Base-by-base conservation (phyloP, 2,329 filamentous ascomycete genomes). In the Teratosphaeriaceae sp. region DNA sequence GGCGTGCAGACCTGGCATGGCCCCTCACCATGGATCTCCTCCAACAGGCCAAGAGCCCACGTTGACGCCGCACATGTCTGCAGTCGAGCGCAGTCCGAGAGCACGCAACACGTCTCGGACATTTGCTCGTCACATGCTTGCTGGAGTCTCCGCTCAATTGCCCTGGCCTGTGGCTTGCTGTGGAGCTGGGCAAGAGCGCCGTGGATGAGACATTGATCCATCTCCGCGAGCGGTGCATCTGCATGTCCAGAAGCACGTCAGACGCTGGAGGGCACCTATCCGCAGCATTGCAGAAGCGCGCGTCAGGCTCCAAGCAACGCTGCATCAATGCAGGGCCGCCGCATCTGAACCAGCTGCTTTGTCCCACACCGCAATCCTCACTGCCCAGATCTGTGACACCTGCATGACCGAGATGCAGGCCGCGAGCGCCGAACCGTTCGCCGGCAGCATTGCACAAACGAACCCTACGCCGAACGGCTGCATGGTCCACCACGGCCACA, bases 341-440 rank as follows among this genome's bases (percentile, higher is more conserved):
- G 31, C 31, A 45, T 51, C 43, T 46, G 44, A 53, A 46, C 49
- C 44, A 47, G 8, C 43, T 47, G 53, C 54, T 54, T 56, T 57
- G 53, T 19, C 42, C 44, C 48, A 52, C 54, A 56, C 52, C 52
- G 56, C 56, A 58, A 57, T 54, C 9, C 52, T 51, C 38, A 26
- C 21, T 46, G 27, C 37, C 47, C 45, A 45, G 43, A 45, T 46
- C 46, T 33, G 33, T 41, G 48, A 46, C 30, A 43, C 42, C 34
- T 21, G 20, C 34, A 31, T 11, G 15, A 39, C 40, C 47, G 41
- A 50, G 48, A 48, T 46, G 40, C 36, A 37, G 48, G 44, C 38
- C 36, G 24, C 22, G 43, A 35, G 31, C 29, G 36, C 51, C 49
- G 38, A 50, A 47, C 44, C 42, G 47, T 40, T 50, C 41, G 27